Percentiles rank a stretch among this genome's conserved stretches.
Conservation (phyloP, 225 moss, liverwort and hornwort species). For the Rhytidiadelphus loreus region DNA sequence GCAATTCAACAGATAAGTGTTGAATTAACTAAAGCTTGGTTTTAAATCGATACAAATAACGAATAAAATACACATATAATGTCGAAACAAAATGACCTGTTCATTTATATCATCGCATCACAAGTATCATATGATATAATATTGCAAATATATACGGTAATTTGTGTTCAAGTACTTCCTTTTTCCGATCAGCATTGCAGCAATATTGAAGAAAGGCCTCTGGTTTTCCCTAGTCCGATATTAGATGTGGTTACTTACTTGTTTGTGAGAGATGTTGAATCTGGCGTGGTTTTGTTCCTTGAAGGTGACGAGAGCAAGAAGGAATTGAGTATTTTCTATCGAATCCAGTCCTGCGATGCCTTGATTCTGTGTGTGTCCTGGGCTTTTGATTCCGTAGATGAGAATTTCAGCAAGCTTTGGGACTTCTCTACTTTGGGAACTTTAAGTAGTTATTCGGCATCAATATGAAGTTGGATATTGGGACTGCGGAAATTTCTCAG, state of each 20-base stretch:
- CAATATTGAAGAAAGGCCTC: neutral
- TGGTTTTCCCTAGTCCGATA: neutral
- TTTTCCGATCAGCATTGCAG: neutral
- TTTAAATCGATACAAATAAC: no score
- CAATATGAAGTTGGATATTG: neutral
- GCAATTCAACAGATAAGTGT: neutral
- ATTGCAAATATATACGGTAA: neutral
- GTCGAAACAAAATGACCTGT: neutral
- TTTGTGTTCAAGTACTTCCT: neutral
- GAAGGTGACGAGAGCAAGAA: neutral
- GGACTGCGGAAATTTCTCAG: neutral
- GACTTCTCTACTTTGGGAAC: no score
- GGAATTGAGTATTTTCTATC: neutral
- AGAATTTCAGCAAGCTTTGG: neutral
- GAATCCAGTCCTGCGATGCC: no score
- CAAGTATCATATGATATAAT: no score
- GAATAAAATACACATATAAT: neutral
- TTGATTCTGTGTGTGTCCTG: no score
- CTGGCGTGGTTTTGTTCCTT: neutral
- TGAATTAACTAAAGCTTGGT: neutral
- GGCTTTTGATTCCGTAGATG: neutral
- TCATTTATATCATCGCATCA: neutral
- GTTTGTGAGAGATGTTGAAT: neutral
- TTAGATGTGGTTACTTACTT: neutral
- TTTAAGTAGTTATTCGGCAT: no score